Percentiles rank a stretch among this genome's conserved stretches.
phyloP scores from a whole-genome alignment of 225 moss, liverwort and hornwort species.

The Ulota crispa region DNA sequence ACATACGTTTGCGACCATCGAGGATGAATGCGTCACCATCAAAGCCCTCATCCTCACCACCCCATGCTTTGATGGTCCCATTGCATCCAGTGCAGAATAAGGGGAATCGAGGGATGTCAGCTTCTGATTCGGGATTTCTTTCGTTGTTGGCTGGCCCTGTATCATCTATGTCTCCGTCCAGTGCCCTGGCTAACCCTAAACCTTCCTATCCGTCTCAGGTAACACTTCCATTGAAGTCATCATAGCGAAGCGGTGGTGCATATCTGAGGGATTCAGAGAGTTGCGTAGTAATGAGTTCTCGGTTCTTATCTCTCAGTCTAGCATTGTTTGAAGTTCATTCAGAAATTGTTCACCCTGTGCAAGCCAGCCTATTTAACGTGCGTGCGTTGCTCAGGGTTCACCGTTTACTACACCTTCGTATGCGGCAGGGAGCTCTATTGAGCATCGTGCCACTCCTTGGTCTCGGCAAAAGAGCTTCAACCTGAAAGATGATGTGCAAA shows the following conservation, averaged over 20 bases:
- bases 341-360: not conserved
- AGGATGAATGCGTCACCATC: conserved; percentile 63
- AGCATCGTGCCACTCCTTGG: conserved; percentile 56
- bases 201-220: conserved; percentile 54
- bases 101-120: conserved; percentile 40
- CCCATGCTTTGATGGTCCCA: conserved; percentile 77
- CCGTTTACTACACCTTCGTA: conserved; percentile 48
- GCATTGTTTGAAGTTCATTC: conserved; percentile 16
- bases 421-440: conserved; percentile 51
- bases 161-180: conserved; percentile 52
- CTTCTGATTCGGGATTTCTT: conserved; percentile 52
- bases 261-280: not conserved
- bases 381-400: conserved; percentile 40
- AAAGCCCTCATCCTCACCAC: conserved; percentile 45
- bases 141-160: conserved; percentile 62
- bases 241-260: not conserved
- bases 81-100: conserved; percentile 63
- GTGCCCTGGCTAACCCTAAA: conserved; percentile 32
- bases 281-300: conserved; percentile 12
- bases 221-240: not conserved
- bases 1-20: conserved; percentile 54
- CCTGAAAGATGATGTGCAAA: conserved; percentile 65
- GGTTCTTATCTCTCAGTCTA: not conserved
- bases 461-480: conserved; percentile 49
- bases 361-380: conserved; percentile 17